These are phyloP conservation scores for Odontarrhena argentea DNA, from an alignment of 345 rosid species.

Conservation along the genomic window DNA sequence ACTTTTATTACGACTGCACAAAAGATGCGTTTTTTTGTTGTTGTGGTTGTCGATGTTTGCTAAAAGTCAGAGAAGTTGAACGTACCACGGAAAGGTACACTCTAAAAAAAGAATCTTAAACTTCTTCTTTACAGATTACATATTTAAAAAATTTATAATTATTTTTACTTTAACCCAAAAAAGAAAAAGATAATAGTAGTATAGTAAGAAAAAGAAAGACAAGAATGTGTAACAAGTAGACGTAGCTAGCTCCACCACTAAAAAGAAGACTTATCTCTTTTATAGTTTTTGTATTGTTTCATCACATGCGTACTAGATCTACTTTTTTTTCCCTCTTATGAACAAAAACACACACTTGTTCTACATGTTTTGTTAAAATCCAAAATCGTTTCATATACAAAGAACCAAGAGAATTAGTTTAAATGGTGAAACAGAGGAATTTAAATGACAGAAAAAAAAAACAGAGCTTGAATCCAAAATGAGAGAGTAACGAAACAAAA, in stretches of 20 bases:
- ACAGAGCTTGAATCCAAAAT: neutral
- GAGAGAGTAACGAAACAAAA: neutral
- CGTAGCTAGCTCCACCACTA: slow-evolving; percentile 36
- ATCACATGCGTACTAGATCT: slow-evolving; percentile 41
- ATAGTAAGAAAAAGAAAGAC: neutral
- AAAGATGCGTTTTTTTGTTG: slow-evolving; percentile 24
- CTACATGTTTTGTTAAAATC: slow-evolving; percentile 9
- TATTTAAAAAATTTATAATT: slow-evolving; percentile 1
- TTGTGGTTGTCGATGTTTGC: neutral
- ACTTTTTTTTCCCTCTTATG: slow-evolving; percentile 9
- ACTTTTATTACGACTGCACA: slow-evolving; percentile 29
- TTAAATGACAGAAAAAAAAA: neutral
- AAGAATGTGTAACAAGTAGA: slow-evolving; percentile 23
- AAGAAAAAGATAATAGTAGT: neutral
- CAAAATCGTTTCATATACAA: too few relatives aligned
- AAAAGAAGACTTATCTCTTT: slow-evolving; percentile 20
- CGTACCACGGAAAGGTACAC: slow-evolving; percentile 46
- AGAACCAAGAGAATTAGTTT: too few relatives aligned
- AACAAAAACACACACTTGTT: slow-evolving; percentile 19
- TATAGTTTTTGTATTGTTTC: neutral
- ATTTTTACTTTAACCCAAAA: neutral
- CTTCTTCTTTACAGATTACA: slow-evolving; percentile 6
- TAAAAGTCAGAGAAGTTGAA: slow-evolving; percentile 27
- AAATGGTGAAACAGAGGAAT: neutral
- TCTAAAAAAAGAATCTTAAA: slow-evolving; percentile 7